phyloP scores from a whole-genome alignment of 1,139 yeast genomes.

The Hansenula sp. region DNA sequence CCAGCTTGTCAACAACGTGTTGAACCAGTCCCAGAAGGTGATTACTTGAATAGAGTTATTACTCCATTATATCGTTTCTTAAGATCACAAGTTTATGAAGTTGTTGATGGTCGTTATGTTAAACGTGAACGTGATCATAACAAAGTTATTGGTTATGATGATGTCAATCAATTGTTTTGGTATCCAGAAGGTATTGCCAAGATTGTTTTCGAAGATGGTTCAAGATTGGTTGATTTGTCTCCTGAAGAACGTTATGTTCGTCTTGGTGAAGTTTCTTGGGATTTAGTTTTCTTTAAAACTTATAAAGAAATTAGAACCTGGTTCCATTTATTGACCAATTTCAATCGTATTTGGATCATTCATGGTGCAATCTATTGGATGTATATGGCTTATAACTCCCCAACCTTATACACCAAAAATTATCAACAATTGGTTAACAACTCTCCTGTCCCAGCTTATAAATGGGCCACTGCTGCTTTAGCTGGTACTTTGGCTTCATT shows the following conservation, averaged over 20 bases:
- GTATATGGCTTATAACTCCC: constrained; percentile 90
- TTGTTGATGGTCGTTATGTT: constrained; percentile 90
- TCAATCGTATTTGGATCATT: constrained; percentile 96
- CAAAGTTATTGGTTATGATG: constrained; percentile 94
- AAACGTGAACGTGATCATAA: constrained; percentile 98
- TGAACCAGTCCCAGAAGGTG: constrained; percentile 96
- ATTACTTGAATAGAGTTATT: constrained; percentile 83
- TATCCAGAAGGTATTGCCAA: constrained; percentile 98
- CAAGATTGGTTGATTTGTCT: constrained; percentile 87
- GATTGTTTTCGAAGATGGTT: constrained; percentile 85
- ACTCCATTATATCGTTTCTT: constrained; percentile 90
- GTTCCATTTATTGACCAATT: constrained; percentile 94
- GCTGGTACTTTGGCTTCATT: constrained; percentile 87
- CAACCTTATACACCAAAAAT: constrained; percentile 82
- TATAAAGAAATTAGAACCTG: constrained; percentile 96
- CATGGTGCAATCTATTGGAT: constrained; percentile 92
- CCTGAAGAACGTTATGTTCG: constrained; percentile 83
- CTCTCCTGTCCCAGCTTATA: constrained; percentile 80
- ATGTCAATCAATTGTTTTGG: constrained; percentile 98
- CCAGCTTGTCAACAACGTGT: constrained; percentile 87
- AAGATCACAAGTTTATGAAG: constrained; percentile 93
- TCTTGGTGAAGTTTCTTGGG: constrained; percentile 93
- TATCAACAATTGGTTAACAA: constrained; percentile 81
- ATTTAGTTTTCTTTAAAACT: constrained; percentile 90
- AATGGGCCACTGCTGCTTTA: constrained; percentile 90